phyloP scores from a whole-genome alignment of 176 grass and related monocot genomes.

The sorghum (Sorghum bicolor) region DNA sequence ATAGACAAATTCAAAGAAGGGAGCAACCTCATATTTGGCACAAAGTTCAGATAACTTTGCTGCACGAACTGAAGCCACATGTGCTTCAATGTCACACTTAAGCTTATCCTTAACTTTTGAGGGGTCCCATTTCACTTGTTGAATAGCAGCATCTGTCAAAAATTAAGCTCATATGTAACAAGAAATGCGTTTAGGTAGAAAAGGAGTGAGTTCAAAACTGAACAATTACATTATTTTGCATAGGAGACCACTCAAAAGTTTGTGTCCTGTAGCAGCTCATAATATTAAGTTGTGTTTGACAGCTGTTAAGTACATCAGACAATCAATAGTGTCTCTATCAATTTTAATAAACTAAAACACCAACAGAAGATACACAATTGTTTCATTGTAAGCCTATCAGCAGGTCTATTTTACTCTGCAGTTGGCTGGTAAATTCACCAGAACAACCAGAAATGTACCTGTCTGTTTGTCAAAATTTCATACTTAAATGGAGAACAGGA shows the following conservation, averaged over 20 bases:
- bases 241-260: no score
- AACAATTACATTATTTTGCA: no score
- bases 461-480: background rate
- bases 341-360: background rate
- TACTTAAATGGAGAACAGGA: slow-evolving; percentile 3
- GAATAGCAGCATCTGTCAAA: slow-evolving; percentile 71
- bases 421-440: background rate
- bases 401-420: background rate
- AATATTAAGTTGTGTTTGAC: background rate
- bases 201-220: background rate
- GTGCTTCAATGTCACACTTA: slow-evolving; percentile 69
- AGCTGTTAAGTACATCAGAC: background rate
- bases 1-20: slow-evolving; percentile 6
- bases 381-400: slow-evolving; percentile 4
- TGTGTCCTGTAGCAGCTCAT: no score
- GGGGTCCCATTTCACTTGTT: slow-evolving; percentile 90
- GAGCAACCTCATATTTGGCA: slow-evolving; percentile 74
- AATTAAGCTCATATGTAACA: slow-evolving; percentile 8
- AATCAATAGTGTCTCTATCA: background rate
- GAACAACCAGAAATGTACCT: slow-evolving; percentile 12
- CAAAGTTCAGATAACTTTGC: slow-evolving; percentile 77
- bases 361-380: background rate
- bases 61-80: slow-evolving; percentile 71
- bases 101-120: slow-evolving; percentile 91
- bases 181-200: slow-evolving; percentile 8